phyloP scores from a whole-genome alignment of 1,284 basidiomycete species.

The Bondarzewia mesenterica region DNA sequence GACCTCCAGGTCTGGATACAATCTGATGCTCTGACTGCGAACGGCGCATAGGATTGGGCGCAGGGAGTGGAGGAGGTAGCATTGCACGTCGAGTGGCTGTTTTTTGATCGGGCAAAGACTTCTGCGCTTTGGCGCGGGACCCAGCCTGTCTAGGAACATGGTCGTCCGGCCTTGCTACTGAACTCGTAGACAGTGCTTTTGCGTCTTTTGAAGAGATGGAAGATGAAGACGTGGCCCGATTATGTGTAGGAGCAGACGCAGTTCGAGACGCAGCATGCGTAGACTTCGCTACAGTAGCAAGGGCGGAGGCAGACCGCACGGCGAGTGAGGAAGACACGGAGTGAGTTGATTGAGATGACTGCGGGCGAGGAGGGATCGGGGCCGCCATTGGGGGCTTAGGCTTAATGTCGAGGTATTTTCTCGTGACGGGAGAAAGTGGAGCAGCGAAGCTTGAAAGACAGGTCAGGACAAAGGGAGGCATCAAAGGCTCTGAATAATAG shows the following conservation, averaged over 20 bases:
- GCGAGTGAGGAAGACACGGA: conserved; percentile 8
- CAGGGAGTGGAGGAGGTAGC: neutral
- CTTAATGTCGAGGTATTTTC: conserved; percentile 70
- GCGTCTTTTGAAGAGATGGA: neutral
- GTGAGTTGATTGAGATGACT: conserved; percentile 20
- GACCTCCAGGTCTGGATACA: neutral
- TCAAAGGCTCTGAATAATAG: conserved; percentile 9
- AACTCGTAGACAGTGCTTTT: neutral
- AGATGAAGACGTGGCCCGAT: neutral
- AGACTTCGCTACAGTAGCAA: neutral
- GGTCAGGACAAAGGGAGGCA: conserved; percentile 9
- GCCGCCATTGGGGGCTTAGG: conserved; percentile 11
- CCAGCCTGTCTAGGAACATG: neutral
- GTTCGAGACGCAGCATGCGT: neutral
- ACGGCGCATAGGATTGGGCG: neutral
- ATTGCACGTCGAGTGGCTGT: neutral
- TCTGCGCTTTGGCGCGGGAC: neutral
- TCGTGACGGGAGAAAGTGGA: conserved; percentile 69
- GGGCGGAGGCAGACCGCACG: neutral
- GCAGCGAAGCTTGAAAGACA: conserved; percentile 48
- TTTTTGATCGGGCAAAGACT: neutral
- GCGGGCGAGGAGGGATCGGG: conserved; percentile 21
- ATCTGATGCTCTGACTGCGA: neutral
- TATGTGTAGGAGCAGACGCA: neutral
- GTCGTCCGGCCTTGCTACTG: neutral